Evolutionary conservation across 805 yeast species (phyloP).

Genomic region (Starmerella davenportii): DNA sequence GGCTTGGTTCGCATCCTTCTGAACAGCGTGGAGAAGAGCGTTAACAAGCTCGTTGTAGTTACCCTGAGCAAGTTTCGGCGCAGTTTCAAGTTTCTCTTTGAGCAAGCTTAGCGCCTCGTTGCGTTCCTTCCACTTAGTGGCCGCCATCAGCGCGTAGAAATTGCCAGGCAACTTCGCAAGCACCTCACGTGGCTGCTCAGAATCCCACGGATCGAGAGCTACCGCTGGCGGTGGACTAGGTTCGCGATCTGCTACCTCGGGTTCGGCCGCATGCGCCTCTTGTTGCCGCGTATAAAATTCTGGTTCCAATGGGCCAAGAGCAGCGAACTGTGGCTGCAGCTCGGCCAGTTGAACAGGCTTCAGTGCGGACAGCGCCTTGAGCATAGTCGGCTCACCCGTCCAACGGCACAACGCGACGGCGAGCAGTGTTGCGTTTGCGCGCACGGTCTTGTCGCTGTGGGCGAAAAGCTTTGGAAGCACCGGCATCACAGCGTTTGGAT

Average conservation of each 20-base stretch:
- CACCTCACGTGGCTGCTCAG: conserved; percentile 53
- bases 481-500: conserved; percentile 41
- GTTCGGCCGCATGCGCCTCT: conserved; percentile 1
- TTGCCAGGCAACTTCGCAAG: conserved; percentile 47
- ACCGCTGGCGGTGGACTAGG: too few species aligned
- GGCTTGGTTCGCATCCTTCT: conserved; percentile 72
- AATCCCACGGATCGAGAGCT: conserved; percentile 37
- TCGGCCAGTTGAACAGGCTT: conserved; percentile 90
- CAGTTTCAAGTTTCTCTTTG: conserved; percentile 19
- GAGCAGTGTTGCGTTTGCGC: conserved; percentile 56
- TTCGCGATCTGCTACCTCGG: conserved; percentile 15
- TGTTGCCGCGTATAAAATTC: not conserved
- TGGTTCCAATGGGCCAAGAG: conserved; percentile 21
- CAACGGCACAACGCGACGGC: conserved; percentile 55
- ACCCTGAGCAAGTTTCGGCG: conserved; percentile 37
- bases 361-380: conserved; percentile 39
- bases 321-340: conserved; percentile 47
- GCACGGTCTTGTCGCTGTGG: conserved; percentile 73
- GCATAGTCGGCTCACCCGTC: conserved; percentile 48
- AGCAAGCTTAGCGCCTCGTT: conserved; percentile 63
- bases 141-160: conserved; percentile 35
- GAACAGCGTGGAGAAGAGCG: conserved; percentile 45
- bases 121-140: conserved; percentile 80
- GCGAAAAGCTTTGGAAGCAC: conserved; percentile 50
- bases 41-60: conserved; percentile 54